Conservation (phyloP, 2,329 filamentous ascomycete genomes). For the Nakataea oryzae region DNA sequence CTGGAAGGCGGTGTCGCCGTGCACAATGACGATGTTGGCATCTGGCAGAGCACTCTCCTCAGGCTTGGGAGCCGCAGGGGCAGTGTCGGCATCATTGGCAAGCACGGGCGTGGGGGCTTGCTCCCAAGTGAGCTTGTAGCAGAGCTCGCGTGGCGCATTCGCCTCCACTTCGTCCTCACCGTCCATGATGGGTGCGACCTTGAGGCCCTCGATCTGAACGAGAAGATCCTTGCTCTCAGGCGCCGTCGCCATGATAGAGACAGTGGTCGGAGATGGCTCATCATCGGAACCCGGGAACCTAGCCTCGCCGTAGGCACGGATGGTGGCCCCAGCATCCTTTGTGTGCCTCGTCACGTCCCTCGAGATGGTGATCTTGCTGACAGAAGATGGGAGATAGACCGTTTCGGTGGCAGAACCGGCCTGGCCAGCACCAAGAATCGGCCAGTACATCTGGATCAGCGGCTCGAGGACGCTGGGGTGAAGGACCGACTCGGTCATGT, state of each 20-base stretch:
- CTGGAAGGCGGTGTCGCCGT: conserved; percentile 22
- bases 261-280: conserved; percentile 22
- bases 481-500: conserved; percentile 20
- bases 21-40: conserved; percentile 26
- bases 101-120: conserved; percentile 18
- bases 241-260: conserved; percentile 21
- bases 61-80: background rate
- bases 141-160: conserved; percentile 25
- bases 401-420: conserved; percentile 17
- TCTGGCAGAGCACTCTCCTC: conserved; percentile 11
- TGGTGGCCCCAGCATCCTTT: conserved; percentile 17
- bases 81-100: background rate
- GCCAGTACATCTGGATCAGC: conserved; percentile 30
- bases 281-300: conserved; percentile 16
- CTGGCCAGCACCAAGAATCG: conserved; percentile 20
- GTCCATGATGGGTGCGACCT: conserved; percentile 29
- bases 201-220: conserved; percentile 21
- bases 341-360: conserved; percentile 15
- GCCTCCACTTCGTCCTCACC: conserved; percentile 16
- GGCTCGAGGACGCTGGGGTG: conserved; percentile 29
- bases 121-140: conserved; percentile 36
- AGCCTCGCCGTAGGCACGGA: conserved; percentile 26
- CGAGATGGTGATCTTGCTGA: conserved; percentile 27
- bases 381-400: conserved; percentile 32
- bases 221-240: conserved; percentile 18